Evolutionary conservation across 108 stramenopile genomes (phyloP).

Genomic region (Cyclotella choctawhatcheeana): DNA sequence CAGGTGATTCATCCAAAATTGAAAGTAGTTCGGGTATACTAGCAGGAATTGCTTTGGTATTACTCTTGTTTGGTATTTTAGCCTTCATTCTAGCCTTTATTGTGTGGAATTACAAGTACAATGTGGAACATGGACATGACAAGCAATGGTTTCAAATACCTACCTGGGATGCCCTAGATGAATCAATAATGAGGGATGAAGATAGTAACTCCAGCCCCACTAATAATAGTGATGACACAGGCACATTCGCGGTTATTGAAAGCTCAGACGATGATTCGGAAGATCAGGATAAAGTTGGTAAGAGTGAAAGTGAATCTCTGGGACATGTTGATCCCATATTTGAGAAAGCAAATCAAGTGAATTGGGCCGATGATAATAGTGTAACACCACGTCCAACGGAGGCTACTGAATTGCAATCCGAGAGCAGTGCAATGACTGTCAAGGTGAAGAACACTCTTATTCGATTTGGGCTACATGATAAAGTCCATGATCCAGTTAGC

Average conservation of each 20-base stretch:
- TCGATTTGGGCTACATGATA: too few species aligned
- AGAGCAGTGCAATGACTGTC: constrained; percentile 18
- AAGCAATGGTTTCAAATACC: too few species aligned
- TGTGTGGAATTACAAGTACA: neutral
- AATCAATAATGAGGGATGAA: too few species aligned
- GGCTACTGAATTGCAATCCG: constrained; percentile 28
- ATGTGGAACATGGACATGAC: neutral
- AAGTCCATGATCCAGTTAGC: too few species aligned
- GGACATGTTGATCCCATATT: neutral
- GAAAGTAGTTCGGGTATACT: neutral
- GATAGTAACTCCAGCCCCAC: too few species aligned
- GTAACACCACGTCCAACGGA: constrained; percentile 26
- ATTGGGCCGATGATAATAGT: constrained; percentile 20
- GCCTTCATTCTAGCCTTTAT: neutral
- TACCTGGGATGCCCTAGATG: too few species aligned
- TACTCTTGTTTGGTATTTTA: constrained; percentile 8
- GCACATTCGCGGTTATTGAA: too few species aligned
- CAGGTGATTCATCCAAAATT: neutral
- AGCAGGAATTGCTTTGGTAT: constrained; percentile 10
- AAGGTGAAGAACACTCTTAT: constrained; percentile 9
- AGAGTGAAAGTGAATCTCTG: too few species aligned
- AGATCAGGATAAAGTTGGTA: too few species aligned
- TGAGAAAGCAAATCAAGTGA: too few species aligned
- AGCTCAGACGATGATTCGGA: constrained; percentile 19
- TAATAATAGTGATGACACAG: constrained; percentile 6